Evolutionary conservation across 2,329 filamentous ascomycete genomes (phyloP), one percentile per base, ranked within the genome.

Genomic region (Ophiosphaerella korrae): DNA sequence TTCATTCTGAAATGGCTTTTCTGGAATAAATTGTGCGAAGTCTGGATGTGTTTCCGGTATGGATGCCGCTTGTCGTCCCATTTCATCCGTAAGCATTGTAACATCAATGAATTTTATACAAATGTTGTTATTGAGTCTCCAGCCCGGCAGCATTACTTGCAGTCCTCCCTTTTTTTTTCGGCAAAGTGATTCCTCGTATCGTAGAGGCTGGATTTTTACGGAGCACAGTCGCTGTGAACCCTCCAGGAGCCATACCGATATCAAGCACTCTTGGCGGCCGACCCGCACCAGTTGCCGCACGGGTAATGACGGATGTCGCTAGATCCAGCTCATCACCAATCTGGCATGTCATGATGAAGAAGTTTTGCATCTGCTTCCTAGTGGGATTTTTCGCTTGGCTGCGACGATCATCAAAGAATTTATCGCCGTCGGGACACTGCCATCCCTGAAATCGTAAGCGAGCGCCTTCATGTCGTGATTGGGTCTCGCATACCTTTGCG

Each of bases 181-280:
- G 77, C 1, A 84, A 65, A 26, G 62, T 82, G 48, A 83, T 74
- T 0, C 70, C 75, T 1, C 58, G 66, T 13, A 73, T 61, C 14
- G 66, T 41, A 31, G 0, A 67, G 75, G 42, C 77, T 79, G 9
- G 57, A 51, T 3, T 62, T 32, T n/a, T n/a, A n/a, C n/a, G n/a
- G 23, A 82, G 53, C 0, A 74, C 74, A 7, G 64, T 67, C 0
- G 58, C 52, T 2, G 79, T 64, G 55, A 82, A 85, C 1, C 78
- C 82, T 4, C 82, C 82, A 0, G 82, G 82, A 0, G 82, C 82
- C 71, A 81, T 78, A 63, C 82, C 83, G 53, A 83, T 72, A 55
- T 85, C 82, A 1, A 86, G 75, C 16, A 84, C 71, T n/a, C n/a
- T n/a, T 8, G 38, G 39, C 5, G 41, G 50, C 14, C 26, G 12